Evolutionary conservation across 129 eudicot species (phyloP).

Genomic region (Heracleum sosnowskyi): DNA sequence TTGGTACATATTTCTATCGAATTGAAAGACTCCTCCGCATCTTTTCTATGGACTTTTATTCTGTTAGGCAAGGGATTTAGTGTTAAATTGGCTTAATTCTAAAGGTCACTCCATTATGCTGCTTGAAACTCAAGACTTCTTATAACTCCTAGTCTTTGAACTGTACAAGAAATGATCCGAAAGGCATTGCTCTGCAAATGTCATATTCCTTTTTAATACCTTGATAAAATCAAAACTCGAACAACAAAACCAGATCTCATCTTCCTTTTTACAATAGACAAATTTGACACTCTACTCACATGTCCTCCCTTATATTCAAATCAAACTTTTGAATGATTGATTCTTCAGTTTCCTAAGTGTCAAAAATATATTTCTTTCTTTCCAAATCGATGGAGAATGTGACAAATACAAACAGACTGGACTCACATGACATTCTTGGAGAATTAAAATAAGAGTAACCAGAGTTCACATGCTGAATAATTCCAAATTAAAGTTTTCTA

Average conservation of each 20-base stretch:
- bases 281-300: not conserved
- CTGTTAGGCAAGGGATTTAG: no score
- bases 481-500: conserved; percentile 2
- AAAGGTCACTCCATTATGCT: not conserved
- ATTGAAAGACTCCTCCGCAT: no score
- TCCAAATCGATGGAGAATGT: not conserved
- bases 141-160: not conserved
- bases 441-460: conserved; percentile 3
- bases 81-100: not conserved
- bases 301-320: not conserved
- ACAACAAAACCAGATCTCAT: not conserved
- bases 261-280: not conserved
- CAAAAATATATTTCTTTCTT: not conserved
- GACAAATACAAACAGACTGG: not conserved
- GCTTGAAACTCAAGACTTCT: not conserved
- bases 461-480: conserved; percentile 6
- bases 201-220: not conserved
- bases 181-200: not conserved
- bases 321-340: not conserved
- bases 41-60: no score
- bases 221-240: not conserved
- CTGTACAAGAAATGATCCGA: not conserved
- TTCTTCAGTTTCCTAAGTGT: not conserved
- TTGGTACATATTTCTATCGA: no score
- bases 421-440: conserved; percentile 8